A percentile compares a stretch with the other conserved stretches of the same genome.
These are phyloP conservation scores for Lentinula novae-zelandiae DNA, from an alignment of 1,284 basidiomycete genomes.

Conservation along the genomic window DNA sequence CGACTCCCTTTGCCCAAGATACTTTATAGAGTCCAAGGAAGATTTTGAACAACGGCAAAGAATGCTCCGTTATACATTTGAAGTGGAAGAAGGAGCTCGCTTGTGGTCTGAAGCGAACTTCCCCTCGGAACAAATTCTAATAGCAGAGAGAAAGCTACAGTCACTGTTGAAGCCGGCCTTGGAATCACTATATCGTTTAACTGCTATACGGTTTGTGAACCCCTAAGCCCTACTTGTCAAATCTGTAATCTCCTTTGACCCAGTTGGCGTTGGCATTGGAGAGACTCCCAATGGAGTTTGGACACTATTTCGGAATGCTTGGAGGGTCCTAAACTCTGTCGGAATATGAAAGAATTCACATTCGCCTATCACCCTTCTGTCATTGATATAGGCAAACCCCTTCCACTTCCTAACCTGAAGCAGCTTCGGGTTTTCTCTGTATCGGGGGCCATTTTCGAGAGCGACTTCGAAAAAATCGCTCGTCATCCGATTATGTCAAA, in stretches of 20 bases:
- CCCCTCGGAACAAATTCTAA: background rate
- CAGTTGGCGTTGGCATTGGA: conserved; percentile 6
- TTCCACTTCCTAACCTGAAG: background rate
- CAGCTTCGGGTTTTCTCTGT: background rate
- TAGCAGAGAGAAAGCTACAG: background rate
- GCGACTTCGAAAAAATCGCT: background rate
- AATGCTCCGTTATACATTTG: background rate
- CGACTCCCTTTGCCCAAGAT: background rate
- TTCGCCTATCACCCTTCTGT: background rate
- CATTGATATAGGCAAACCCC: background rate
- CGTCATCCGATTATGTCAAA: no score
- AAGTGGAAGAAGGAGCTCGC: background rate
- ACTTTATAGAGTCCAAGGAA: background rate
- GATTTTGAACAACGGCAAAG: background rate
- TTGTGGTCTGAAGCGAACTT: background rate
- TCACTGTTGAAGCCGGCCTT: conserved; percentile 1
- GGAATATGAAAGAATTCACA: background rate
- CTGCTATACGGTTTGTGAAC: background rate
- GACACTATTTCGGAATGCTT: background rate
- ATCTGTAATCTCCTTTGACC: background rate
- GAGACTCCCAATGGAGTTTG: background rate
- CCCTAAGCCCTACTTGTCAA: background rate
- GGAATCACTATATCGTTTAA: background rate
- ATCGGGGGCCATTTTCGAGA: background rate
- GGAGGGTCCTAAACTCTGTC: background rate